A percentile compares a stretch with the other conserved stretches of the same genome.
Conservation (phyloP, 495 filamentous ascomycete species). For the Mytilinidion resinicola region DNA sequence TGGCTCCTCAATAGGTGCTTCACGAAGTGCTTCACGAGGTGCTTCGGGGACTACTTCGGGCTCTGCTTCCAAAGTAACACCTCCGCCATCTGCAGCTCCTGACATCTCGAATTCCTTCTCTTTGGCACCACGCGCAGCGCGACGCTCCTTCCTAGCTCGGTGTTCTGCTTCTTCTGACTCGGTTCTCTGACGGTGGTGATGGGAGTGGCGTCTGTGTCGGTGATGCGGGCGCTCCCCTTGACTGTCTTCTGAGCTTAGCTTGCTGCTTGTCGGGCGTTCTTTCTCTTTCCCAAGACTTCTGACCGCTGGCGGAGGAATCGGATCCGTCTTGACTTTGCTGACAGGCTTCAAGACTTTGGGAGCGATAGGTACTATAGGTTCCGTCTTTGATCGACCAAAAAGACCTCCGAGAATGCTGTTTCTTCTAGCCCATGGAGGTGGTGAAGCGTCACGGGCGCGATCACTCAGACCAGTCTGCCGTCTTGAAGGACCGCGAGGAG, state of each 20-base stretch:
- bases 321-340: conserved; percentile 16
- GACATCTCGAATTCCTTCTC: conserved; percentile 17
- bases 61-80: neutral
- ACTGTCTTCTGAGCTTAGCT: conserved; percentile 13
- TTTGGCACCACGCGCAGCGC: conserved; percentile 17
- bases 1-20: conserved; percentile 6
- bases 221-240: conserved; percentile 19
- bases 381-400: conserved; percentile 23
- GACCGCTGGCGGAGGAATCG: neutral
- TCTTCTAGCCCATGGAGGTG: neutral
- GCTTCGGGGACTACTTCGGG: neutral
- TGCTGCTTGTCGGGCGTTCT: conserved; percentile 9
- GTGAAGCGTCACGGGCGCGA: conserved; percentile 8
- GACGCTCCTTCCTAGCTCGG: conserved; percentile 11
- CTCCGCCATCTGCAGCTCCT: conserved; percentile 12
- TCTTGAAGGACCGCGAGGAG: conserved; percentile 9
- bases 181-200: conserved; percentile 10
- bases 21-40: neutral
- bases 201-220: conserved; percentile 14
- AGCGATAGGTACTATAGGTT: conserved; percentile 14
- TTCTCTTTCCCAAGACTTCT: conserved; percentile 29
- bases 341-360: conserved; percentile 17
- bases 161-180: conserved; percentile 23
- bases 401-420: conserved; percentile 20
- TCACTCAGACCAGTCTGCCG: conserved; percentile 17